phyloP scores from a whole-genome alignment of 139 green algal genomes.

The Chlorella sp. region DNA sequence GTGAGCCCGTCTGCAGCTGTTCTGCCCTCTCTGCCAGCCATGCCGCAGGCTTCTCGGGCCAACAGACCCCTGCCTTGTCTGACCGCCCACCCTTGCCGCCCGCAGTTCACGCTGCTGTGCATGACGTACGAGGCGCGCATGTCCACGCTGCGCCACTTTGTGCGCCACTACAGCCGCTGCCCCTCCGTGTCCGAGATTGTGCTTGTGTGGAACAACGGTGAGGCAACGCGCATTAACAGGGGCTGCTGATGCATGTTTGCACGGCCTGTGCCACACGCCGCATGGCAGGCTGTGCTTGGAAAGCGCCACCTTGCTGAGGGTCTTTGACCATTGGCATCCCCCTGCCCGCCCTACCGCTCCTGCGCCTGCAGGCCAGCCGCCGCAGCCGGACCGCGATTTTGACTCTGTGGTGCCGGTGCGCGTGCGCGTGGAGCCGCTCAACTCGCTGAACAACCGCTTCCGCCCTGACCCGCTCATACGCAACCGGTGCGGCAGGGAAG shows the following conservation, averaged over 20 bases:
- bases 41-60: neutral
- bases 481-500: slow-evolving; percentile 12
- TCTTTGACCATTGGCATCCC: too few species aligned
- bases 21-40: neutral
- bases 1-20: too few species aligned
- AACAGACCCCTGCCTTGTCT: neutral
- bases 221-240: too few species aligned
- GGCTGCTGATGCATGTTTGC: too few species aligned
- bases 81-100: neutral
- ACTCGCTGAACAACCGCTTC: slow-evolving; percentile 67
- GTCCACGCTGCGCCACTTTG: slow-evolving; percentile 51
- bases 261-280: too few species aligned
- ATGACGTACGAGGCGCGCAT: slow-evolving; percentile 53
- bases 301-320: too few species aligned
- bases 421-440: slow-evolving; percentile 46
- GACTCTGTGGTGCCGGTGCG: slow-evolving; percentile 44
- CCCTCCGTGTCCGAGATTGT: slow-evolving; percentile 54
- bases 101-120: slow-evolving; percentile 51
- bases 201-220: slow-evolving; percentile 60
- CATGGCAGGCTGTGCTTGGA: too few species aligned
- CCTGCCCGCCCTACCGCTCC: too few species aligned
- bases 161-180: slow-evolving; percentile 58
- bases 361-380: slow-evolving; percentile 10
- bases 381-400: slow-evolving; percentile 11
- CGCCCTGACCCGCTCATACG: slow-evolving; percentile 39